Evolutionary conservation across 208 protist genomes (phyloP).

Genomic region (Lotmaria passim): DNA sequence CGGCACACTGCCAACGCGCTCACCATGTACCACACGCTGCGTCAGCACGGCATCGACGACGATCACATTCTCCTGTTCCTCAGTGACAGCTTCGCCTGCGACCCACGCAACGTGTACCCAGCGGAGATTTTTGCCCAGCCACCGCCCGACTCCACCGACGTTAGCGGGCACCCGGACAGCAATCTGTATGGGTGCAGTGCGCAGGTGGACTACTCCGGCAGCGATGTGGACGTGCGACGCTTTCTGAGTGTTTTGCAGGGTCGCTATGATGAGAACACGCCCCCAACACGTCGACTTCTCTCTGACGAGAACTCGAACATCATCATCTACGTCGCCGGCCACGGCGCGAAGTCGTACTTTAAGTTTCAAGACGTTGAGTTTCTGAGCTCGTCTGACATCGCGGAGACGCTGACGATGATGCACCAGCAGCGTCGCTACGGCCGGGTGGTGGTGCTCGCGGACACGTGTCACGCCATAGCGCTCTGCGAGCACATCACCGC

Average conservation of each 20-base stretch:
- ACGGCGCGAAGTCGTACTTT: slow-evolving; percentile 97
- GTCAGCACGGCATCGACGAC: slow-evolving; percentile 95
- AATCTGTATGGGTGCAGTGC: slow-evolving; percentile 93
- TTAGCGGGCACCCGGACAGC: slow-evolving; percentile 2
- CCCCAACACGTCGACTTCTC: slow-evolving; percentile 92
- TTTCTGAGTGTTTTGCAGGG: slow-evolving; percentile 96
- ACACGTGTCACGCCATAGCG: slow-evolving; percentile 97
- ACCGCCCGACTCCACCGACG: slow-evolving; percentile 3
- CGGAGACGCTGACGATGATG: slow-evolving; percentile 97
- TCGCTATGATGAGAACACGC: slow-evolving; percentile 91
- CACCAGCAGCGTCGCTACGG: slow-evolving; percentile 91
- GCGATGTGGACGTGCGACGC: slow-evolving; percentile 96
- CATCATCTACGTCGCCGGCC: slow-evolving; percentile 97
- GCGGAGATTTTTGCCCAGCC: slow-evolving; percentile 66
- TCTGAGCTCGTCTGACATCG: slow-evolving; percentile 87
- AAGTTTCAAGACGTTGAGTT: slow-evolving; percentile 97
- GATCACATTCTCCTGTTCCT: slow-evolving; percentile 96
- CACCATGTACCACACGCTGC: slow-evolving; percentile 95
- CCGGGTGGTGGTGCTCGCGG: slow-evolving; percentile 93
- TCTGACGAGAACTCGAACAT: slow-evolving; percentile 96
- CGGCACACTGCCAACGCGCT: slow-evolving; percentile 97
- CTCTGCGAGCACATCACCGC: slow-evolving; percentile 88
- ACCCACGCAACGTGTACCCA: slow-evolving; percentile 95
- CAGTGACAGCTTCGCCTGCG: slow-evolving; percentile 98
- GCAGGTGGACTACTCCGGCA: slow-evolving; percentile 97